A percentile compares a stretch with the other conserved stretches of the same genome.
Evolutionary conservation across 352 stramenopile species (phyloP).

Genomic region (Globisporangium alternatum): DNA sequence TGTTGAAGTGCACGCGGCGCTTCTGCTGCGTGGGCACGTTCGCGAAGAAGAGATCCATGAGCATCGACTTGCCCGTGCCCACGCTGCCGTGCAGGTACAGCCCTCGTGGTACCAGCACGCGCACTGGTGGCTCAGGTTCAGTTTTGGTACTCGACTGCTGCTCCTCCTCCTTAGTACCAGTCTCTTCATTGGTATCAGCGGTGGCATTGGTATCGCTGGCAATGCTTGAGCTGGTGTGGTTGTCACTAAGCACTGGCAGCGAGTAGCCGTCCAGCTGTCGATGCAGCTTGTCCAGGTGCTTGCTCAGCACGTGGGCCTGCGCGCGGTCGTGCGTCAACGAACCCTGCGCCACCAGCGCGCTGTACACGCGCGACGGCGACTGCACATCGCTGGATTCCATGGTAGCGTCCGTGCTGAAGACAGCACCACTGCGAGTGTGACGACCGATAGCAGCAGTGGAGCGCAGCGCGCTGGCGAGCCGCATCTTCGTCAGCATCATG

Average conservation of each 20-base stretch:
- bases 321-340: constrained; percentile 29
- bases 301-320: constrained; percentile 28
- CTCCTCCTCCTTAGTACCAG: background rate
- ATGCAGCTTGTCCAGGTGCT: constrained; percentile 65
- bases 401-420: background rate
- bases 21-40: constrained; percentile 61
- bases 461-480: background rate
- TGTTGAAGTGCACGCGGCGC: constrained; percentile 95
- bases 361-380: constrained; percentile 33
- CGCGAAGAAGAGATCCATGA: constrained; percentile 95
- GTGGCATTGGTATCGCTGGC: background rate
- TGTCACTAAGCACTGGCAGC: constrained; percentile 30
- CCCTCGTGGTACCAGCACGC: constrained; percentile 70
- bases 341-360: constrained; percentile 22
- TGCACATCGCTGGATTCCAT: background rate
- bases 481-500: constrained; percentile 1
- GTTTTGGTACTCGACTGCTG: background rate
- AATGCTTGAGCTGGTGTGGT: background rate
- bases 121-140: background rate
- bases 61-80: constrained; percentile 95
- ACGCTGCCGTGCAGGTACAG: constrained; percentile 95
- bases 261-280: constrained; percentile 44
- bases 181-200: background rate
- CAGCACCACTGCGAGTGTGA: background rate
- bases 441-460: background rate